Evolutionary conservation across 768 basidiomycete genomes (phyloP).

Genomic region (Sarcodon aspratus): DNA sequence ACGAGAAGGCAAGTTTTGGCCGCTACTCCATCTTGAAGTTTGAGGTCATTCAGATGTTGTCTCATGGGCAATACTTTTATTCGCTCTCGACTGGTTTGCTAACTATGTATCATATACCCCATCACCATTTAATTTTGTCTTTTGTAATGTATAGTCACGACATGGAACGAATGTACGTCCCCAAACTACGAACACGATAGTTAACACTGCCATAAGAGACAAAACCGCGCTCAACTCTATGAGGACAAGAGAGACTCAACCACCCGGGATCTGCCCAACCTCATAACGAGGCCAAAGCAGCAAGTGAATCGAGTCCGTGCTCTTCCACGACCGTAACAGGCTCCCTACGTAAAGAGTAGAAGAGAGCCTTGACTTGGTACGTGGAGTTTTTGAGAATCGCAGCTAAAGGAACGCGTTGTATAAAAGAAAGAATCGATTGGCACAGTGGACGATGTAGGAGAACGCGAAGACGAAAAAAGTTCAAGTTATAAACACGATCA

Average conservation of each 20-base stretch:
- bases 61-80: neutral
- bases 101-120: too few relatives aligned
- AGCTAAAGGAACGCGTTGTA: neutral
- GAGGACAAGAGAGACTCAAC: neutral
- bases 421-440: neutral
- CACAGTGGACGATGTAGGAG: too few relatives aligned
- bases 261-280: neutral
- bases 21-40: neutral
- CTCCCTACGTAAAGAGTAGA: neutral
- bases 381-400: neutral
- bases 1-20: conserved; percentile 27
- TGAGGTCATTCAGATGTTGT: too few relatives aligned
- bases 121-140: too few relatives aligned
- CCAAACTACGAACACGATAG: neutral
- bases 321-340: neutral
- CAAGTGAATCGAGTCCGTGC: neutral
- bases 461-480: too few relatives aligned
- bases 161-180: neutral
- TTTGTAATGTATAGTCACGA: neutral
- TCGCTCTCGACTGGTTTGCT: neutral
- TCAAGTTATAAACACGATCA: too few relatives aligned
- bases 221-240: neutral
- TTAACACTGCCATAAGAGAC: neutral
- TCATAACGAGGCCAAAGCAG: neutral
- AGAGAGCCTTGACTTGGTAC: neutral